phyloP scores from a whole-genome alignment of 345 rosid genomes.

The Rhizophora mangle region DNA sequence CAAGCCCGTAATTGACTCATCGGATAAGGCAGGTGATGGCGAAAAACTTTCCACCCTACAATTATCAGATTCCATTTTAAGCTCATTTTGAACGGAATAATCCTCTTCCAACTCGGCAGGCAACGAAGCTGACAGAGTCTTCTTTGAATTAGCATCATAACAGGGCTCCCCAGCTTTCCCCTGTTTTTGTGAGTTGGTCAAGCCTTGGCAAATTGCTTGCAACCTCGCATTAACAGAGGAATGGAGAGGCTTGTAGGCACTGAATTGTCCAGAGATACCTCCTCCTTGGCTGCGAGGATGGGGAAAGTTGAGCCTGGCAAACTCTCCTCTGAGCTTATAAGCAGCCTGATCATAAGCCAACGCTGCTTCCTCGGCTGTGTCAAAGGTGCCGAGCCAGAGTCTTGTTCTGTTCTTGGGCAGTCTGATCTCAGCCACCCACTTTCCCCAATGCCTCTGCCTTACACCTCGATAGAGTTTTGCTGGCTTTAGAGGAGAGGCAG shows the following conservation, averaged over 20 bases:
- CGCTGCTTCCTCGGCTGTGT: conserved; percentile 86
- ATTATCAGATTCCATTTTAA: conserved; percentile 25
- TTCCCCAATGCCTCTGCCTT: conserved; percentile 96
- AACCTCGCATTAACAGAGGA: conserved; percentile 79
- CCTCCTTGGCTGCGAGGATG: conserved; percentile 46
- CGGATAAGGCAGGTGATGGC: conserved; percentile 53
- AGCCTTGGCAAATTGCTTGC: conserved; percentile 64
- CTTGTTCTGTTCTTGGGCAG: conserved; percentile 86
- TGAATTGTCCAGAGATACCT: conserved; percentile 58
- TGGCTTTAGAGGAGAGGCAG: conserved; percentile 36
- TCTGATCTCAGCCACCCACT: conserved; percentile 94
- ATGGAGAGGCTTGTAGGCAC: conserved; percentile 67
- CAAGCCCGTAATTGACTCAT: conserved; percentile 43
- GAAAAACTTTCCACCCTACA: conserved; percentile 44
- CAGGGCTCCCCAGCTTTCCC: conserved; percentile 46
- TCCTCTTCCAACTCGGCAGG: conserved; percentile 28
- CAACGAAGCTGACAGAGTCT: background rate
- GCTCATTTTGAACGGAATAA: background rate
- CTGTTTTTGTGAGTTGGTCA: conserved; percentile 55
- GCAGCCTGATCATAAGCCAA: conserved; percentile 88
- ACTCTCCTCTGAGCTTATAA: conserved; percentile 71
- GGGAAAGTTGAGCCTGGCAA: conserved; percentile 83
- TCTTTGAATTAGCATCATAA: conserved; percentile 26
- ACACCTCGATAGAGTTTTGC: conserved; percentile 80
- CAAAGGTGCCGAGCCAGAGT: conserved; percentile 92